Conservation (phyloP, 768 basidiomycete species). For the Fomitopsis serialis region DNA sequence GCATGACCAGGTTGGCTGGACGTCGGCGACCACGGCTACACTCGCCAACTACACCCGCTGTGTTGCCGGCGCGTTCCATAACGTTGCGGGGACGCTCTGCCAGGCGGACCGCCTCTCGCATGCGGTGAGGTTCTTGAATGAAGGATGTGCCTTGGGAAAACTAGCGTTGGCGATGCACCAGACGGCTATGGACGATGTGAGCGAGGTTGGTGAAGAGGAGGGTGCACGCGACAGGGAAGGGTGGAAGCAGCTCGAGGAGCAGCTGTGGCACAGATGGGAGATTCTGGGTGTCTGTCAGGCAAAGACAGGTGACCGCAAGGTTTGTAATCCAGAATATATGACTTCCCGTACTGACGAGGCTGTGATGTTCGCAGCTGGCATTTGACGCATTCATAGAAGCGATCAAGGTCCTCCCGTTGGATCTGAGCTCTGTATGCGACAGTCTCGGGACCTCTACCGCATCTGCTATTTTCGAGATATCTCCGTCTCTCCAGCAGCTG, state of each 20-base stretch:
- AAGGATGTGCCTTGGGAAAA: slow-evolving; percentile 52
- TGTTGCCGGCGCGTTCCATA: slow-evolving; percentile 66
- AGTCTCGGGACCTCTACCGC: slow-evolving; percentile 25
- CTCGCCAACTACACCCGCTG: slow-evolving; percentile 59
- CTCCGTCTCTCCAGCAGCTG: slow-evolving; percentile 47
- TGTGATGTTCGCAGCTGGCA: slow-evolving; percentile 46
- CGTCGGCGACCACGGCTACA: neutral
- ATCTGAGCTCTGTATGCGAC: slow-evolving; percentile 29
- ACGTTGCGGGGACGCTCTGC: slow-evolving; percentile 65
- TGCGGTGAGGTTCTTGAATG: slow-evolving; percentile 61
- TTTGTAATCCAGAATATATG: slow-evolving; percentile 23
- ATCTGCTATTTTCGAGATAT: slow-evolving; percentile 34
- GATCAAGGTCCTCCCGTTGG: slow-evolving; percentile 45
- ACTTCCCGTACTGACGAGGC: neutral
- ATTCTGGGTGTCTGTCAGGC: slow-evolving; percentile 72
- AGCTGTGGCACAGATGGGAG: slow-evolving; percentile 73
- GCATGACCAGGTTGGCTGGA: neutral
- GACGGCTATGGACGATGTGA: slow-evolving; percentile 6
- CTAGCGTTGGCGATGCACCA: slow-evolving; percentile 28
- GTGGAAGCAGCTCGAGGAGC: slow-evolving; percentile 59
- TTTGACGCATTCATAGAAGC: slow-evolving; percentile 50
- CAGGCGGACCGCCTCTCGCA: slow-evolving; percentile 55
- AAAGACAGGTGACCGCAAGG: slow-evolving; percentile 75
- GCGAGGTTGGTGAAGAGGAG: slow-evolving; percentile 7
- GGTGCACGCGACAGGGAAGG: slow-evolving; percentile 28